These are phyloP conservation scores for Pestalotiopsis sp. DNA, from an alignment of 2,329 filamentous ascomycete genomes.

Conservation along the genomic window DNA sequence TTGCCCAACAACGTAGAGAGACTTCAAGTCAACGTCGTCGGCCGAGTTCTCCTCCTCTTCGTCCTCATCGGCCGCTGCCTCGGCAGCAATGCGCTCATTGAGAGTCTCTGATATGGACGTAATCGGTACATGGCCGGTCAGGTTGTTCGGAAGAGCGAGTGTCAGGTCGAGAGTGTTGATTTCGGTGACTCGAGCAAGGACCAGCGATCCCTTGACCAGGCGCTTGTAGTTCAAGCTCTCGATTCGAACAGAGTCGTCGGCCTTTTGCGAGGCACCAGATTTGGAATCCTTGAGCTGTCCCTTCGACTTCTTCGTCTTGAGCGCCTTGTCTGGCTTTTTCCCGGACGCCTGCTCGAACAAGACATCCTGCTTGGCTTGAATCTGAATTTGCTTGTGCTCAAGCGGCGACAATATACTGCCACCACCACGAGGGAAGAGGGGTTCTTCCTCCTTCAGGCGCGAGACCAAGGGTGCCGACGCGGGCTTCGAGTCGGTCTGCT, in stretches of 20 bases:
- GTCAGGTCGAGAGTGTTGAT: constrained; percentile 80
- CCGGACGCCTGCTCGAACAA: constrained; percentile 78
- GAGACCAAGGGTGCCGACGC: constrained; percentile 39
- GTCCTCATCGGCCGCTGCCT: constrained; percentile 57
- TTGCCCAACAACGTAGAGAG: constrained; percentile 80
- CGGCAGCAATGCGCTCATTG: constrained; percentile 73
- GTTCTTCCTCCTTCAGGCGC: constrained; percentile 73
- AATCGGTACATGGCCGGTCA: constrained; percentile 84
- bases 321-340: constrained; percentile 41
- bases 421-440: constrained; percentile 88
- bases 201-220: constrained; percentile 78
- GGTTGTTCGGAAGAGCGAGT: constrained; percentile 87
- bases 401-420: constrained; percentile 87
- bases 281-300: constrained; percentile 50
- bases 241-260: constrained; percentile 66
- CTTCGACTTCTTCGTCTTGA: constrained; percentile 59
- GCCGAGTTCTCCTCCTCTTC: constrained; percentile 49
- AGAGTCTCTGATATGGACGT: constrained; percentile 86
- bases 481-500: constrained; percentile 23
- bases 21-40: constrained; percentile 68
- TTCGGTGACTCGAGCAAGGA: constrained; percentile 82
- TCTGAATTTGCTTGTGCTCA: constrained; percentile 94
- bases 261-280: constrained; percentile 52
- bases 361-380: constrained; percentile 89
- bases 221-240: constrained; percentile 92